Evolutionary conservation across 2,329 filamentous ascomycete species (phyloP), one percentile per base, ranked within the genome.

Genomic region (Fusarium verrucosum): DNA sequence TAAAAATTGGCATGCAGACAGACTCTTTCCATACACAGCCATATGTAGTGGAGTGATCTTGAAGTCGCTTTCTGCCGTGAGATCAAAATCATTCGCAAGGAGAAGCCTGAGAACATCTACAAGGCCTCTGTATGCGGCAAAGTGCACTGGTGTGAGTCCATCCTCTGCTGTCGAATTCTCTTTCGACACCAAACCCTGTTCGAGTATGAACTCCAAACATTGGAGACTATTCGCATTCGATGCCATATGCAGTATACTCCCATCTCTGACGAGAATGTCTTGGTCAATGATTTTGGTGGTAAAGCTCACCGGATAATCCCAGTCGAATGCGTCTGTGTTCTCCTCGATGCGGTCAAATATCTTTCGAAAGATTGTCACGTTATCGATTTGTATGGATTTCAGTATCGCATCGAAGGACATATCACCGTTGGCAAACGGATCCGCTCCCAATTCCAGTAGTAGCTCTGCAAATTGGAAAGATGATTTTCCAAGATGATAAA

Each of bases 71-170:
- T 45, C 19, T 5, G 22, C 20, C 28, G 14, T 54, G 5, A 17
- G 4, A 17, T 17, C 10, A 7, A 44, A 41, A 1, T 55, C 55
- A 1, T 7, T 20, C 5, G 10, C 2, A 6, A 59, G 14, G 10
- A 62, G 40, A 7, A 55, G 9, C 4, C n/a, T 9, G 10, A 50
- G 7, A 0, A 10, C 4, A 20, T 41, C 38, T 0, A 17, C 6
- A 1, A 4, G 16, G 1, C 30, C 30, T 3, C 1, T 4, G 9
- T n/a, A 25, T 1, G 36, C 50, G 8, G 43, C 43, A 4, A 50
- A 16, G 5, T 62, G 55, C 3, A 62, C 49, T 5, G 58, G 54
- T 3, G 50, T 47, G 5, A 28, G 17, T 3, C 50, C 50, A 14
- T 42, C 30, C 3, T 13, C 13, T 13, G 35, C 38, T 11, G 5